These are phyloP conservation scores for Glycine latifolia DNA, from an alignment of 306 rosid genomes.

Conservation along the genomic window DNA sequence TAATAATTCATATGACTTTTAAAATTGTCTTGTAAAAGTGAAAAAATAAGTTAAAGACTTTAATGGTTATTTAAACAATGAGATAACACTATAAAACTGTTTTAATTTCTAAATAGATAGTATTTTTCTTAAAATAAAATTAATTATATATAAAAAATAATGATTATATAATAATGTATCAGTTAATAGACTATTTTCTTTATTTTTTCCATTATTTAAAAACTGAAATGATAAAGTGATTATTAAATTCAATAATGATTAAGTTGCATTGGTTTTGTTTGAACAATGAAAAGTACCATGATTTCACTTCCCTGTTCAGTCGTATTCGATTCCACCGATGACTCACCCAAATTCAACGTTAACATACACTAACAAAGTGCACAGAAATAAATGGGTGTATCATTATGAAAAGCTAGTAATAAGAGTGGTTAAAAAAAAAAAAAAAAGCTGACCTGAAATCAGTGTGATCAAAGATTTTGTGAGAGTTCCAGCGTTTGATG, in stretches of 20 bases:
- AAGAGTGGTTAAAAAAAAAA: neutral
- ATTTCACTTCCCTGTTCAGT: neutral
- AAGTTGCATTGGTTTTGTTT: neutral
- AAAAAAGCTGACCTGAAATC: constrained; percentile 70
- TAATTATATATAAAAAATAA: no score
- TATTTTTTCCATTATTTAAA: neutral
- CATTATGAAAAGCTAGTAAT: neutral
- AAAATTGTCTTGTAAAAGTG: no score
- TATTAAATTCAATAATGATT: neutral
- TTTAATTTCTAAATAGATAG: no score
- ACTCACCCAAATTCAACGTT: neutral
- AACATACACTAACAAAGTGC: neutral
- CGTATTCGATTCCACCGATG: neutral
- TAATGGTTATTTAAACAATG: no score
- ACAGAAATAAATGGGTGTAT: no score
- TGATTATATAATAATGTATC: neutral
- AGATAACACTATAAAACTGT: no score
- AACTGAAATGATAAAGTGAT: neutral
- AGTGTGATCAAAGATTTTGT: constrained; percentile 75
- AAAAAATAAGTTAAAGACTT: no score
- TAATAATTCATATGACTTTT: no score
- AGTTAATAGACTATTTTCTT: no score
- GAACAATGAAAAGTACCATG: neutral
- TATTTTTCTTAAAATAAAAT: no score
- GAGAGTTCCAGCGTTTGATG: constrained; percentile 68